Evolutionary conservation across 148 eudicot genomes (phyloP).

Genomic region (Rhododendron williamsianum): DNA sequence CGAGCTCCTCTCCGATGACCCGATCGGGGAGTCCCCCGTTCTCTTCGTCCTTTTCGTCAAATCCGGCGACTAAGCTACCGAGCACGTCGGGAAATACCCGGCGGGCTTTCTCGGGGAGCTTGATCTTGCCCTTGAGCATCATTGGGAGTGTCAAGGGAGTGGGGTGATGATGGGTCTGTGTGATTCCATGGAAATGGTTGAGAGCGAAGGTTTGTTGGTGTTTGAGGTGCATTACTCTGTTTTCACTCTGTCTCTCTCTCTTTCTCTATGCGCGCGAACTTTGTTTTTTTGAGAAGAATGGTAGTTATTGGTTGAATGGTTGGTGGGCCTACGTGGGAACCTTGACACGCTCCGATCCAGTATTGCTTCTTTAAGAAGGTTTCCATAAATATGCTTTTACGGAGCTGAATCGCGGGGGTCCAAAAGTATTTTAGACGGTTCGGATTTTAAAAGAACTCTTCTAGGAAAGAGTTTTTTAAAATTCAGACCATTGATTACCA

Average conservation of each 20-base stretch:
- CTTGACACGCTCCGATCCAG: neutral
- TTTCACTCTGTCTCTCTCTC: neutral
- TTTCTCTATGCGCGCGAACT: neutral
- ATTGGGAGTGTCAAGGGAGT: neutral
- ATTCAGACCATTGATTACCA: fast-evolving
- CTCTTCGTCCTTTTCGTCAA: constrained; percentile 13
- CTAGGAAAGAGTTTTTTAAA: too few species aligned
- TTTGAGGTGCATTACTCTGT: constrained; percentile 8
- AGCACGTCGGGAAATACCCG: constrained; percentile 22
- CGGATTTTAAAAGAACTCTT: too few species aligned
- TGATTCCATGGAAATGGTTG: neutral
- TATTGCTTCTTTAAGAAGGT: too few species aligned
- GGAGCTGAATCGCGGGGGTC: fast-evolving
- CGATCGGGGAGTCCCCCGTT: constrained; percentile 7
- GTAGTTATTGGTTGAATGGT: neutral
- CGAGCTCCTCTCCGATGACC: constrained; percentile 41
- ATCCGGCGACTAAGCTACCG: constrained; percentile 23
- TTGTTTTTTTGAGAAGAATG: neutral
- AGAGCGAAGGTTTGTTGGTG: neutral
- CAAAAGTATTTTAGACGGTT: too few species aligned
- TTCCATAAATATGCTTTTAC: too few species aligned
- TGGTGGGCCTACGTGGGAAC: neutral
- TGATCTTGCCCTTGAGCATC: constrained; percentile 38
- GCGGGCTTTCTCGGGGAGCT: constrained; percentile 28
- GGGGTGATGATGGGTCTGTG: neutral